Evolutionary conservation across 371 early-diverging fungal species (phyloP).

Genomic region (Rhizomucor miehei): DNA sequence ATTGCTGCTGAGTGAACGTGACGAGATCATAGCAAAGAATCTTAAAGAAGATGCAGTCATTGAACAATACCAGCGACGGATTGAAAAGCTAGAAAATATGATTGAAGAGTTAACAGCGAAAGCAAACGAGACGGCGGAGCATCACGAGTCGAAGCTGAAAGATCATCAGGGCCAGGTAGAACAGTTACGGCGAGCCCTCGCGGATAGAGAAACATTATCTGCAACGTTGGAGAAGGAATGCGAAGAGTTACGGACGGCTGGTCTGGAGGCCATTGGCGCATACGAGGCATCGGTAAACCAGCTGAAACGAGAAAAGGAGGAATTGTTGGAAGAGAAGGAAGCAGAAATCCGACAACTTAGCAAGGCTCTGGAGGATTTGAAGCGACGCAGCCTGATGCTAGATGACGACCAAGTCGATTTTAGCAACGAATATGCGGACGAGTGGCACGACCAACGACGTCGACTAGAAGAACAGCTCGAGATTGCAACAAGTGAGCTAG

Average conservation of each 20-base stretch:
- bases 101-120: constrained; percentile 15
- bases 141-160: constrained; percentile 3
- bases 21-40: constrained; percentile 10
- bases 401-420: constrained; percentile 16
- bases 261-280: constrained; percentile 29
- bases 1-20: constrained; percentile 10
- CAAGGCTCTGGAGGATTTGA: constrained; percentile 23
- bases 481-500: constrained; percentile 30
- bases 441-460: constrained; percentile 30
- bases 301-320: constrained; percentile 10
- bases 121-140: constrained; percentile 10
- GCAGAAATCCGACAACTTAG: constrained; percentile 9
- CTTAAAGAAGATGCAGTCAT: constrained; percentile 10
- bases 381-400: constrained; percentile 14
- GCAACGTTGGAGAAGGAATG: constrained; percentile 36
- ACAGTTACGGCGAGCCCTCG: constrained; percentile 13
- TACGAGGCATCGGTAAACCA: constrained; percentile 30
- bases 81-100: constrained; percentile 18
- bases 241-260: constrained; percentile 32
- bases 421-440: constrained; percentile 12
- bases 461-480: constrained; percentile 42
- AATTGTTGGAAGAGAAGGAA: constrained; percentile 9
- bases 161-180: constrained; percentile 11
- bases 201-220: constrained; percentile 25
- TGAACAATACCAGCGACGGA: constrained; percentile 14